A percentile compares a stretch with the other conserved stretches of the same genome.
Conservation (phyloP, 805 yeast genomes). For the Suhomyces sp. region DNA sequence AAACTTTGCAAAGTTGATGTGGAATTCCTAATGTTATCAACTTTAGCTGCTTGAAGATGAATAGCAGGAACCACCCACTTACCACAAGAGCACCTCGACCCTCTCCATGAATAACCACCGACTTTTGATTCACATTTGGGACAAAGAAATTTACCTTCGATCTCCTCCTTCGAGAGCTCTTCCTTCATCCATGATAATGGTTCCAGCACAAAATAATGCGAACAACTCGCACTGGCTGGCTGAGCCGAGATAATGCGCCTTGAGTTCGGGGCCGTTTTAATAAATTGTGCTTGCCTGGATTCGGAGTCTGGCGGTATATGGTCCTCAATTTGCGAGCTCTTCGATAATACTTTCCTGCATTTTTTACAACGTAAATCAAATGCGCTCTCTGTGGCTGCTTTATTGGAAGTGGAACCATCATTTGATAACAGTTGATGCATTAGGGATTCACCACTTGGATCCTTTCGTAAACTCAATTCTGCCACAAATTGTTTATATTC, state of each 20-base stretch:
- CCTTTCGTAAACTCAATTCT: conserved; percentile 26
- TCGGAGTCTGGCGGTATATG: conserved; percentile 68
- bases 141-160: conserved; percentile 87
- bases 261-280: conserved; percentile 61
- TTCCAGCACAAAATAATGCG: conserved; percentile 77
- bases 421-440: conserved; percentile 16
- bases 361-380: conserved; percentile 69
- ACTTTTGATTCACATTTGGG: conserved; percentile 82
- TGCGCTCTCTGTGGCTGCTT: conserved; percentile 17
- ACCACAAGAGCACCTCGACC: conserved; percentile 92
- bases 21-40: conserved; percentile 53
- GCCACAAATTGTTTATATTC: conserved; percentile 28
- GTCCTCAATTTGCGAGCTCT: conserved; percentile 55
- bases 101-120: conserved; percentile 94
- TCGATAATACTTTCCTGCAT: conserved; percentile 73
- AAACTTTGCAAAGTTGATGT: too few relatives aligned
- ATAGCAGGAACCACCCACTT: conserved; percentile 94
- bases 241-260: conserved; percentile 58
- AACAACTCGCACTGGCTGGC: conserved; percentile 62
- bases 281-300: conserved; percentile 64
- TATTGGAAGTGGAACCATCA: conserved; percentile 11
- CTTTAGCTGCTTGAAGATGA: conserved; percentile 75
- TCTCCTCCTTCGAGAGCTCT: conserved; percentile 67
- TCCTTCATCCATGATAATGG: conserved; percentile 91
- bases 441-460: conserved; percentile 43